These are phyloP conservation scores for Coprinopsis marcescibilis DNA, from an alignment of 768 basidiomycete genomes.

Conservation along the genomic window DNA sequence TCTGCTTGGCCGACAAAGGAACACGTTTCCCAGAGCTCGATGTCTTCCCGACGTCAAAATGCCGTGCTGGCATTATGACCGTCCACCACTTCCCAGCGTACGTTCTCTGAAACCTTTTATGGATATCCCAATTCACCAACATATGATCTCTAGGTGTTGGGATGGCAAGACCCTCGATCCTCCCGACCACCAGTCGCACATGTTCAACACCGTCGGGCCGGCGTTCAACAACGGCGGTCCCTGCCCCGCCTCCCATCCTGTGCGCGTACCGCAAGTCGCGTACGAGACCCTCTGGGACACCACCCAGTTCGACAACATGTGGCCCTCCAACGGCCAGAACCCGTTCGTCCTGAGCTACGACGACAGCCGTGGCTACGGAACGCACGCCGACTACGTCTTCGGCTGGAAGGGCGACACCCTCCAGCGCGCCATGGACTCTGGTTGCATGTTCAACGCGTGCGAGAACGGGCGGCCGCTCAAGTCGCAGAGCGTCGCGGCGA, in stretches of 20 bases:
- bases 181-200: conserved; percentile 10
- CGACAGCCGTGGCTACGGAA: conserved; percentile 2
- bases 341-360: conserved; percentile 8
- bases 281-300: conserved; percentile 12
- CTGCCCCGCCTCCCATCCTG: conserved; percentile 8
- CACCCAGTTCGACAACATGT: conserved; percentile 9
- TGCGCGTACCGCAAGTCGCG: conserved; percentile 8
- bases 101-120: neutral
- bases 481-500: conserved; percentile 35
- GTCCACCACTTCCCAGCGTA: conserved; percentile 10
- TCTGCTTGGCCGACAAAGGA: conserved; percentile 5
- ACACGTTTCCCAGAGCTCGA: conserved; percentile 9
- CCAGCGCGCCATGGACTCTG: conserved; percentile 6
- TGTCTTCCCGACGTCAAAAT: conserved; percentile 2
- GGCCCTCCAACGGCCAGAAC: conserved; percentile 1
- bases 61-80: conserved; percentile 8
- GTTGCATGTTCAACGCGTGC: conserved; percentile 5
- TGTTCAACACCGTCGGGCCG: conserved; percentile 7
- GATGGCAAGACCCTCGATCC: conserved; percentile 9
- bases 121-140: neutral
- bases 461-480: conserved; percentile 6
- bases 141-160: conserved; percentile 1
- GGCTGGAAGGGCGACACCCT: conserved; percentile 6
- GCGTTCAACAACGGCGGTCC: conserved; percentile 7
- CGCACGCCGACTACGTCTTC: conserved; percentile 3